Evolutionary conservation across 2,329 filamentous ascomycete genomes (phyloP).

Genomic region (Hypoxylon sp.): DNA sequence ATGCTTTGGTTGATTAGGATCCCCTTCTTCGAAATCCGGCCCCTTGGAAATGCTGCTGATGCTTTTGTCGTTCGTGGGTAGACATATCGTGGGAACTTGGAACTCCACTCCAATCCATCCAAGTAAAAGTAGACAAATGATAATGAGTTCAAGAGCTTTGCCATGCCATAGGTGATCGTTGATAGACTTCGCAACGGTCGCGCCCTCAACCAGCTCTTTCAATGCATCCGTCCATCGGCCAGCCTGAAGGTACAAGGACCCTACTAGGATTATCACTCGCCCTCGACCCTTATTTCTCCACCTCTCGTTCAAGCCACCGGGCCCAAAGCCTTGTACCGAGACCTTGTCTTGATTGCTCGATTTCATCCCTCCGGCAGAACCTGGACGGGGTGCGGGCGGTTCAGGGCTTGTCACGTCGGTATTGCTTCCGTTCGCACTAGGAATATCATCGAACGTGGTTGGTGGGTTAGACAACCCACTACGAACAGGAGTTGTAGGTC

Average conservation of each 20-base stretch:
- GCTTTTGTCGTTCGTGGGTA: constrained; percentile 65
- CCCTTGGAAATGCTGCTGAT: constrained; percentile 56
- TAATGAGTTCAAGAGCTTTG: constrained; percentile 90
- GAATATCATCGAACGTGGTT: constrained; percentile 65
- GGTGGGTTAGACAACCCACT: constrained; percentile 66
- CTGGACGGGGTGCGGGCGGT: constrained; percentile 56
- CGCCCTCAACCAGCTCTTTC: constrained; percentile 85
- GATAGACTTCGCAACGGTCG: constrained; percentile 79
- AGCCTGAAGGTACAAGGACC: constrained; percentile 87
- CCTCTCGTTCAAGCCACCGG: constrained; percentile 80
- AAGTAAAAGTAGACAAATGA: constrained; percentile 85
- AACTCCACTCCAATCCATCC: constrained; percentile 90
- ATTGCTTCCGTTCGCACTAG: constrained; percentile 54
- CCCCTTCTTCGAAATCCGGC: constrained; percentile 58
- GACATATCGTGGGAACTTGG: constrained; percentile 74
- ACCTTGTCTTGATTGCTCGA: constrained; percentile 70
- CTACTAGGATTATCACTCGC: constrained; percentile 83
- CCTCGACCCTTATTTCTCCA: constrained; percentile 86
- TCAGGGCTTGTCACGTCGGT: constrained; percentile 62
- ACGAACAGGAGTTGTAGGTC: constrained; percentile 67
- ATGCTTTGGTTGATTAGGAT: constrained; percentile 66
- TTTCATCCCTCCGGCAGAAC: constrained; percentile 62
- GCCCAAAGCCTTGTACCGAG: constrained; percentile 79
- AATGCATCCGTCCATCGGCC: constrained; percentile 92
- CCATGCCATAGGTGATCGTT: constrained; percentile 98